Conservation (phyloP, 2,329 filamentous ascomycete genomes). For the Cyphellophora europaea region DNA sequence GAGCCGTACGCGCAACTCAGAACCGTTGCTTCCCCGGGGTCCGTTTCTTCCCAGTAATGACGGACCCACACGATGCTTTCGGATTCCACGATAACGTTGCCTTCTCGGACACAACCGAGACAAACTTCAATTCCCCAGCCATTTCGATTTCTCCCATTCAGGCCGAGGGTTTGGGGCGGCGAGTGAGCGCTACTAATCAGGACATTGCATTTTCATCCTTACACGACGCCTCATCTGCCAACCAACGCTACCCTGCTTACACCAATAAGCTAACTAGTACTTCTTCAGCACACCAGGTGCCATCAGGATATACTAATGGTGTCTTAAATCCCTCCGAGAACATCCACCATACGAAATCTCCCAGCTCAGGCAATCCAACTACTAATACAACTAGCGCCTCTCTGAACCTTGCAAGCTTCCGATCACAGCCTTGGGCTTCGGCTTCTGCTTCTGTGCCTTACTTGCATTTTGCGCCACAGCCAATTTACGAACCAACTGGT, state of each 20-base stretch:
- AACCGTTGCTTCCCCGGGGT: too few relatives aligned
- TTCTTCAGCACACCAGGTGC: too few relatives aligned
- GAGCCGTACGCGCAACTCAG: too few relatives aligned
- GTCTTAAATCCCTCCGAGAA: too few relatives aligned
- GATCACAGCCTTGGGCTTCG: too few relatives aligned
- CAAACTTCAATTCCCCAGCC: constrained; percentile 14
- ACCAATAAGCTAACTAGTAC: too few relatives aligned
- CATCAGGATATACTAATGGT: too few relatives aligned
- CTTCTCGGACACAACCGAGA: constrained; percentile 10
- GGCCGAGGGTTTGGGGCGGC: neutral
- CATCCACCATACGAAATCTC: too few relatives aligned
- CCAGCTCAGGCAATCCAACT: too few relatives aligned
- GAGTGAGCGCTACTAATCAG: constrained; percentile 1
- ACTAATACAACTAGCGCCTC: too few relatives aligned
- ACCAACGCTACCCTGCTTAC: constrained; percentile 14
- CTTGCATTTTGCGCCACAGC: constrained; percentile 12
- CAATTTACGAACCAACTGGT: constrained; percentile 17
- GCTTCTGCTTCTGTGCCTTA: too few relatives aligned
- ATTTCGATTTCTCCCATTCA: constrained; percentile 13
- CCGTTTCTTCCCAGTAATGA: constrained; percentile 17
- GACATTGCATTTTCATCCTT: neutral
- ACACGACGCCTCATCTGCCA: constrained; percentile 1
- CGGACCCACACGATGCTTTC: constrained; percentile 12
- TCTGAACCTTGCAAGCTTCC: too few relatives aligned
- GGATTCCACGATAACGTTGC: constrained; percentile 11